phyloP scores from a whole-genome alignment of 192 early-diverging fungal genomes.

The Gaertneriomyces sp. region DNA sequence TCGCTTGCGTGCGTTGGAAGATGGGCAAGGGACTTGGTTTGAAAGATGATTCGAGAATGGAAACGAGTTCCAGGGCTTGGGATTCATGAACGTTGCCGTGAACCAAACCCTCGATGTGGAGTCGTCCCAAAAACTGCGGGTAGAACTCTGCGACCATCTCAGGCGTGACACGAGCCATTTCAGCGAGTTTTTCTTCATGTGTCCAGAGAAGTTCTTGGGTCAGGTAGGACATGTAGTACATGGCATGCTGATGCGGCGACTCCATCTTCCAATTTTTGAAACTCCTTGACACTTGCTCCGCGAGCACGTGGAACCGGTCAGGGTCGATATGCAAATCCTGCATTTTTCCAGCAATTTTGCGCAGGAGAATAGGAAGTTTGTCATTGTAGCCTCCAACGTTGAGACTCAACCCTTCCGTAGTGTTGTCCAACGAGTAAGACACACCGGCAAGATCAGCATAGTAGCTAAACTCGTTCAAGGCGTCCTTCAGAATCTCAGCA shows the following conservation, averaged over 20 bases:
- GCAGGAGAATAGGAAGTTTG: constrained; percentile 69
- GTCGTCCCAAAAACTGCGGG: constrained; percentile 63
- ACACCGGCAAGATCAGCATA: constrained; percentile 87
- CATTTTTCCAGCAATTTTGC: constrained; percentile 68
- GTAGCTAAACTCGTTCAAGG: constrained; percentile 82
- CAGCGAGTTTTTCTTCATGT: constrained; percentile 70
- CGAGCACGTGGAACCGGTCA: constrained; percentile 74
- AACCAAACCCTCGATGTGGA: constrained; percentile 76
- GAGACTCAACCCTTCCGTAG: constrained; percentile 60
- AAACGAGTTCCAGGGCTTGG: constrained; percentile 61
- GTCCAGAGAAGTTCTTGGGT: constrained; percentile 80
- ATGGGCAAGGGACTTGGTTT: constrained; percentile 54
- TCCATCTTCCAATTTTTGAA: constrained; percentile 78
- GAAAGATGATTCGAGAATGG: constrained; percentile 60
- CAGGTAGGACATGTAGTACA: constrained; percentile 69
- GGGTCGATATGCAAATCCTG: constrained; percentile 58
- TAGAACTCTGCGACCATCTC: constrained; percentile 75
- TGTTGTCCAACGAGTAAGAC: constrained; percentile 68
- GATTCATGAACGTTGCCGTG: constrained; percentile 79
- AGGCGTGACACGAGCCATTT: constrained; percentile 63
- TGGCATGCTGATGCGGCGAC: constrained; percentile 75
- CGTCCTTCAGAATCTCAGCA: constrained; percentile 76
- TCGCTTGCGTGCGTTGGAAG: constrained; percentile 46
- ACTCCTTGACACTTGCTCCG: constrained; percentile 62
- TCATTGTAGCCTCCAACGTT: constrained; percentile 82